A percentile compares a stretch with the other conserved stretches of the same genome.
Conservation (phyloP, 1,284 basidiomycete species). For the Pseudozyma sp. region DNA sequence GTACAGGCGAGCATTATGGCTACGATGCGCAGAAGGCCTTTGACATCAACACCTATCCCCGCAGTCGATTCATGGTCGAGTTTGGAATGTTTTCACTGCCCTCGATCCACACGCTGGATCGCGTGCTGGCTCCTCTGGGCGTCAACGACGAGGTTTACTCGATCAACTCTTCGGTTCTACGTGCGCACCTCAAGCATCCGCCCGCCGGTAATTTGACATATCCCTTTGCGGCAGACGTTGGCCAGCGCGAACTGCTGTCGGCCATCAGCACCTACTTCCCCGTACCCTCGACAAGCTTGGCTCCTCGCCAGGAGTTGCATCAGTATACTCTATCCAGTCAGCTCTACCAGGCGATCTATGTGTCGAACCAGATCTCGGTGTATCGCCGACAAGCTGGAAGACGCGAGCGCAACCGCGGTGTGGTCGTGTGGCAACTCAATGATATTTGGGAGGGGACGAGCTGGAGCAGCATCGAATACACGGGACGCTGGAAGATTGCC, state of each 20-base stretch:
- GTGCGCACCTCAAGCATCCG: conserved; percentile 74
- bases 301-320: conserved; percentile 12
- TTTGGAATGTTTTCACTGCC: conserved; percentile 78
- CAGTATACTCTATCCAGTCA: conserved; percentile 50
- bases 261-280: conserved; percentile 71
- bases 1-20: conserved; percentile 70
- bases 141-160: conserved; percentile 73
- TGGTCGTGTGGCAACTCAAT: conserved; percentile 77
- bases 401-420: conserved; percentile 75
- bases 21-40: conserved; percentile 75
- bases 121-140: conserved; percentile 71
- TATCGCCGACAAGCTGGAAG: conserved; percentile 77
- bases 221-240: conserved; percentile 74
- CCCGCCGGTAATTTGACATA: conserved; percentile 74
- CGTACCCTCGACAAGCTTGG: background rate
- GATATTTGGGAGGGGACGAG: conserved; percentile 77
- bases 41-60: conserved; percentile 74
- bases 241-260: conserved; percentile 74
- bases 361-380: conserved; percentile 75
- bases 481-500: conserved; percentile 75
- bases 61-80: conserved; percentile 76
- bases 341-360: conserved; percentile 34
- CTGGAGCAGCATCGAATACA: conserved; percentile 76
- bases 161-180: conserved; percentile 75
- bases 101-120: conserved; percentile 76